These are phyloP conservation scores for Didymella pomorum DNA, from an alignment of 2,329 filamentous ascomycete species.

Conservation along the genomic window DNA sequence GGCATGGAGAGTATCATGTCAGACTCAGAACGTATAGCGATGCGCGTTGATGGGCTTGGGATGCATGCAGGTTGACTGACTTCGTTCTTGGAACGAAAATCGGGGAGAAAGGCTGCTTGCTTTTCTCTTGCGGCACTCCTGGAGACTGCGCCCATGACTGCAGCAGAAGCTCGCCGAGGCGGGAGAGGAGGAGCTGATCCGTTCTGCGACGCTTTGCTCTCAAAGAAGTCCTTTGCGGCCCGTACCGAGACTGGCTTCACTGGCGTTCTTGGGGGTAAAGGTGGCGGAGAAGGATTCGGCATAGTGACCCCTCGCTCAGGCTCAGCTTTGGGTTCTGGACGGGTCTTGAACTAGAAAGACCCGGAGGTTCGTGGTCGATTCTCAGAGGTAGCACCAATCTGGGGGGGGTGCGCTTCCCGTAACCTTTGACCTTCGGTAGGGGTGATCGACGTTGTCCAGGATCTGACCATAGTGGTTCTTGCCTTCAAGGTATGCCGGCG, in stretches of 20 bases:
- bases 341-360: constrained; percentile 29
- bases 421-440: constrained; percentile 27
- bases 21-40: constrained; percentile 5
- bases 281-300: constrained; percentile 15
- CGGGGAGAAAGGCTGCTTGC: constrained; percentile 3
- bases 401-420: constrained; percentile 29
- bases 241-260: constrained; percentile 35
- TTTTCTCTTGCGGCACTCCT: constrained; percentile 8
- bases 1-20: constrained; percentile 13
- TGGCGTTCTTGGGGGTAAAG: constrained; percentile 16
- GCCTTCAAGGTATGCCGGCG: constrained; percentile 40
- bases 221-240: constrained; percentile 41
- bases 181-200: constrained; percentile 23
- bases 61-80: constrained; percentile 7
- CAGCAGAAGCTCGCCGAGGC: constrained; percentile 16
- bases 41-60: constrained; percentile 3
- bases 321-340: constrained; percentile 22
- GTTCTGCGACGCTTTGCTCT: constrained; percentile 34
- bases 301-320: constrained; percentile 17
- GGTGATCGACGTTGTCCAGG: constrained; percentile 33
- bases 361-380: constrained; percentile 30
- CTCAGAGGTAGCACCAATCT: constrained; percentile 31
- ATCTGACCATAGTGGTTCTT: constrained; percentile 47
- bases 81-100: constrained; percentile 1
- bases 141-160: constrained; percentile 10